Base-by-base conservation (phyloP, 1,139 yeast species). In the Candida mesenterica region DNA sequence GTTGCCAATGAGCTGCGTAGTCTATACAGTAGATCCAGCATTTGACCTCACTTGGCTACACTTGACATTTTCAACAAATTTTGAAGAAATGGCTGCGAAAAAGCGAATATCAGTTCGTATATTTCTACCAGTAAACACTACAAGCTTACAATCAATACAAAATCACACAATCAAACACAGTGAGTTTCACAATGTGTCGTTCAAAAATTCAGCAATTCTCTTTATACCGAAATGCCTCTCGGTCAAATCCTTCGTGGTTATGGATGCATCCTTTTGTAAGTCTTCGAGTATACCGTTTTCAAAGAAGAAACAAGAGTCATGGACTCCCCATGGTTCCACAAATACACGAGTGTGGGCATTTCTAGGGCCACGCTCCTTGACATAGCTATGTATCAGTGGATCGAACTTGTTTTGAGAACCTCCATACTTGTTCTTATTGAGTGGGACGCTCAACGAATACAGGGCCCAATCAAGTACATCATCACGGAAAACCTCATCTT, bases 291-390 rank as follows among this genome's bases (percentile, higher is more conserved):
- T 30, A 4, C 28, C 36, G 38, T 57, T 53, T 40, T 69, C 75
- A 37, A 64, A 55, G 41, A 62, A 59, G 28, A 68, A 57, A 19
- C 48, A 34, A 0, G 66, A 42, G 45, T 68, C 76, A 45, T 70
- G 76, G 15, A 68, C 53, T 3, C 76, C 76, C 64, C 63, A 61
- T 1, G 75, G 76, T 43, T 69, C 75, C 23, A 68, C 55, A 38
- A 49, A 59, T 3, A 60, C 44, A 23, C 52, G 36, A 33, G 59
- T 48, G 34, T 44, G 41, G 32, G 52, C 48, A 30, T 40, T 40
- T 20, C 30, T 50, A 32, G 30, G 37, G 41, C 28, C 39, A 37
- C 17, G 44, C 30, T 33, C 46, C 49, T 34, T 34, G 37, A 40
- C 20, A 40, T 50, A 49, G 26, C 34, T 46, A 32, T 55, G 59